phyloP scores from a whole-genome alignment of 106 monocot species.

The Xerophyta viscosa region DNA sequence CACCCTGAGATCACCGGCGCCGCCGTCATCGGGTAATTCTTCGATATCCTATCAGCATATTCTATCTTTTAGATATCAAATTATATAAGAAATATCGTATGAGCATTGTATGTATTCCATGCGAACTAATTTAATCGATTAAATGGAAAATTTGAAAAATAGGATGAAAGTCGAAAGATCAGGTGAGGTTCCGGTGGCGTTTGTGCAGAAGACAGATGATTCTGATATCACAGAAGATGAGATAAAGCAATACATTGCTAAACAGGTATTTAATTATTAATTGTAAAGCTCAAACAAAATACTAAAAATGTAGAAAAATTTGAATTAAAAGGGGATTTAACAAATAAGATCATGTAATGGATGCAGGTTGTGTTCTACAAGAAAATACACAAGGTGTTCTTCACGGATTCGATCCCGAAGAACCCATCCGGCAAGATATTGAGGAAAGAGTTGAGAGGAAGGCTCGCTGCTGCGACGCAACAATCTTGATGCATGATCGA shows the following conservation, averaged over 20 bases:
- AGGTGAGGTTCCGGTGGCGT: slow-evolving; percentile 70
- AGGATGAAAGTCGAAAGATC: slow-evolving; percentile 58
- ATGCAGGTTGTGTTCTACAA: slow-evolving; percentile 65
- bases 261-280: slow-evolving; percentile 30
- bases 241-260: slow-evolving; percentile 52
- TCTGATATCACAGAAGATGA: slow-evolving; percentile 56
- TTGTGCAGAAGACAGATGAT: slow-evolving; percentile 35
- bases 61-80: too few species aligned
- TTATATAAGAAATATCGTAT: too few species aligned
- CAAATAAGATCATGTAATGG: too few species aligned
- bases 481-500: background rate
- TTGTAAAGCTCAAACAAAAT: background rate
- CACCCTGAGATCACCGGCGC: slow-evolving; percentile 38
- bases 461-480: slow-evolving; percentile 7
- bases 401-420: slow-evolving; percentile 48
- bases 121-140: too few species aligned
- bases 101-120: too few species aligned
- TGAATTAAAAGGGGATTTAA: background rate
- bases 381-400: slow-evolving; percentile 49
- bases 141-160: background rate
- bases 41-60: background rate
- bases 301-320: too few species aligned
- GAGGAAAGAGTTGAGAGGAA: slow-evolving; percentile 49
- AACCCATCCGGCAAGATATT: slow-evolving; percentile 61
- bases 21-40: slow-evolving; percentile 51